Base-by-base conservation (phyloP, 805 yeast species). In the Candida nitratophila region DNA sequence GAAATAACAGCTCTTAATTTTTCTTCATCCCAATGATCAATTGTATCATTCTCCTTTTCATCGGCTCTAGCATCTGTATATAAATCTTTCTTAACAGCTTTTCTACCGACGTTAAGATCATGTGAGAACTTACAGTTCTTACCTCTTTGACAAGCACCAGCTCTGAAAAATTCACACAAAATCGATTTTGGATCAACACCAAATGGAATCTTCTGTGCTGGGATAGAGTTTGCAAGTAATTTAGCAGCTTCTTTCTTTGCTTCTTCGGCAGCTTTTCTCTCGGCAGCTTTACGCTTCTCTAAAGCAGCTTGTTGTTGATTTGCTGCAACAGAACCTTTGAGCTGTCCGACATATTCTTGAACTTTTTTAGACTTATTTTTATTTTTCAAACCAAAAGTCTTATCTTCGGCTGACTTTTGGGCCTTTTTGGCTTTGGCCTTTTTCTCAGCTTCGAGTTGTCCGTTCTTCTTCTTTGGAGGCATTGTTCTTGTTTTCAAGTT, bases 151-250 rank as follows among this genome's bases (percentile, higher is more conserved):
- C 99, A 93, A 41, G 74, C 73, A 22, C 96, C 88, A 36, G 76
- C 74, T 66, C 83, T 93, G 79, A 88, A 91, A 65, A 79, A 81
- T 46, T 86, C 86, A 77, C 99, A 93, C 19, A 93, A 66, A 31
- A 93, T 84, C 1, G 96, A 79, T 68, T 93, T 91, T 44, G 99
- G 99, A 67, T 93, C 98, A 47, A 89, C 97, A 43, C 99, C 99
- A 58, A 91, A 89, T 36, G 96, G 96, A 29, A 91, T 86, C 60
- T 87, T 88, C 63, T 87, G 97, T 39, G 70, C 73, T 44, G 77
- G 83, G 41, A 87, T 71, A 4, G 79, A 71, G 0, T 79, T 68
- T 29, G 81, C 83, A 54, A 88, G 76, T 38, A 91, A 66, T 16
- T 84, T 83, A 14, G 87, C 83, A 5, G 96, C 95, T 58, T 91